phyloP scores from a whole-genome alignment of 495 filamentous ascomycete species.

The Daldinia loculata region DNA sequence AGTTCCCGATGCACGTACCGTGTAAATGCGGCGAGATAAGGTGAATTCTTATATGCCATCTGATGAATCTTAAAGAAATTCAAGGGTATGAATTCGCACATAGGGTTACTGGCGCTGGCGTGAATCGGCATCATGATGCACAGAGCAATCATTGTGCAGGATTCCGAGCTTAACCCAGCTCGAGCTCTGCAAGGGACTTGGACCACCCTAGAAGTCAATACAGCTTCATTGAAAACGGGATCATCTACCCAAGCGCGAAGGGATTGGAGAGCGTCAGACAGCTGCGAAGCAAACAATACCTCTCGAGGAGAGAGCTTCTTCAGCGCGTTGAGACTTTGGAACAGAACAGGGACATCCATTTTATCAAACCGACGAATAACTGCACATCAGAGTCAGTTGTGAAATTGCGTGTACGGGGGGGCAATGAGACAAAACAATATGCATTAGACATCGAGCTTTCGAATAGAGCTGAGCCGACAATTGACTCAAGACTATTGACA shows the following conservation, averaged over 20 bases:
- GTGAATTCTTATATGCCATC: constrained; percentile 53
- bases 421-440: not conserved
- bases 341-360: constrained; percentile 60
- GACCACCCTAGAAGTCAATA: constrained; percentile 49
- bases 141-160: constrained; percentile 54
- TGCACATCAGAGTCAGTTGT: constrained; percentile 18
- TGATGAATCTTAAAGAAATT: constrained; percentile 61
- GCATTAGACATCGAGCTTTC: not conserved
- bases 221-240: constrained; percentile 55
- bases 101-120: constrained; percentile 42
- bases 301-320: constrained; percentile 47
- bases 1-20: constrained; percentile 57
- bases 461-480: not conserved
- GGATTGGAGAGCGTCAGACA: constrained; percentile 50
- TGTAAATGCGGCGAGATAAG: constrained; percentile 55
- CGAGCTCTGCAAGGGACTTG: constrained; percentile 52
- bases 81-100: constrained; percentile 56
- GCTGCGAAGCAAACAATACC: constrained; percentile 48
- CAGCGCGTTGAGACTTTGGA: constrained; percentile 56
- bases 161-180: constrained; percentile 34
- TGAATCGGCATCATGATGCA: constrained; percentile 58
- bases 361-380: constrained; percentile 67
- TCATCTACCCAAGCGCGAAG: constrained; percentile 53
- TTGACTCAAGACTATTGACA: not conserved
- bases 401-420: not conserved